Evolutionary conservation across 1,284 basidiomycete species (phyloP).

Genomic region (Rhodotorula sp.): DNA sequence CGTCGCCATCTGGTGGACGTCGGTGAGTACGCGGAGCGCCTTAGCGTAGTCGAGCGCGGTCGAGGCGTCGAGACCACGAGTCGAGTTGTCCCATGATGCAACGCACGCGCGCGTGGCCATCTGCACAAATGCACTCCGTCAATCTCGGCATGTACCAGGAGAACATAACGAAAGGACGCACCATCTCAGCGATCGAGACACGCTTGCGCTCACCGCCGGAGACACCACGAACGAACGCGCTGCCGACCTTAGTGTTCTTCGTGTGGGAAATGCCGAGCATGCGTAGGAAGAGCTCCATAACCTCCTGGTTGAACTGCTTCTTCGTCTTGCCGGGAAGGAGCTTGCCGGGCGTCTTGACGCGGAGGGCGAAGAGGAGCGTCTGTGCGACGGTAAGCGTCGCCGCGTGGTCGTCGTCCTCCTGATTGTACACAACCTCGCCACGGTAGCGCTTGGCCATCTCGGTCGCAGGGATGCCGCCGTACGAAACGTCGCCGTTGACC

Average conservation of each 20-base stretch:
- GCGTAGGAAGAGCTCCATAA: slow-evolving; percentile 59
- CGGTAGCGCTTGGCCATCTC: slow-evolving; percentile 59
- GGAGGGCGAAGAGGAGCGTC: slow-evolving; percentile 60
- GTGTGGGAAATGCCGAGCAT: slow-evolving; percentile 66
- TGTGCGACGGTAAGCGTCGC: slow-evolving; percentile 64
- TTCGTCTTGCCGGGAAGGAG: slow-evolving; percentile 57
- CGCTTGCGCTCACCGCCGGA: slow-evolving; percentile 57
- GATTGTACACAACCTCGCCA: slow-evolving; percentile 65
- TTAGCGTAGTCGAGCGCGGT: slow-evolving; percentile 60
- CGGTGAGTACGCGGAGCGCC: slow-evolving; percentile 60
- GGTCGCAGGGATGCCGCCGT: slow-evolving; percentile 59
- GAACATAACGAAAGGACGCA: slow-evolving; percentile 45
- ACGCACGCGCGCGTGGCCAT: slow-evolving; percentile 42
- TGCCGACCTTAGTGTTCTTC: slow-evolving; percentile 55
- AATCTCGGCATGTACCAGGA: background rate
- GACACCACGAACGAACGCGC: slow-evolving; percentile 35
- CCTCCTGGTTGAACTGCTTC: slow-evolving; percentile 57
- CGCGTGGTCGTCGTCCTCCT: slow-evolving; percentile 60
- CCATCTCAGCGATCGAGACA: slow-evolving; percentile 63
- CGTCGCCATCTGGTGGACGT: slow-evolving; percentile 54
- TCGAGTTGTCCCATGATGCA: slow-evolving; percentile 64
- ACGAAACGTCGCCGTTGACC: slow-evolving; percentile 59
- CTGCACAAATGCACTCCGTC: background rate
- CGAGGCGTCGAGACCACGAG: slow-evolving; percentile 69
- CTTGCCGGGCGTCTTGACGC: slow-evolving; percentile 59